These are phyloP conservation scores for Podospora anserina DNA, from an alignment of 495 filamentous ascomycete genomes.

Conservation along the genomic window DNA sequence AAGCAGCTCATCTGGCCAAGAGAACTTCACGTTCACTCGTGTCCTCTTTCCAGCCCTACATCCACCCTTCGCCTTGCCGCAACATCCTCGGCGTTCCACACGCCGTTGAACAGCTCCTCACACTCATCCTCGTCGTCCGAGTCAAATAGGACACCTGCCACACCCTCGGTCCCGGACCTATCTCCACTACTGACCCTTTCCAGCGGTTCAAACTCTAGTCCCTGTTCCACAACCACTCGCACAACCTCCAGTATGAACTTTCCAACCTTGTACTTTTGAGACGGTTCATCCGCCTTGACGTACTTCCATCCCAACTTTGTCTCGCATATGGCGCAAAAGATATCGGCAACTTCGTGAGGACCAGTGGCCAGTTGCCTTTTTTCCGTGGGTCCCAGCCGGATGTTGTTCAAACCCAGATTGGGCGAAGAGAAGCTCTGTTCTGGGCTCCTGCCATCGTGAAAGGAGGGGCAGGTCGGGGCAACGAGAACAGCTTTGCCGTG, in stretches of 20 bases:
- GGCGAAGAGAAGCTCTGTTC: not conserved
- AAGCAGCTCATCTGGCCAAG: no score
- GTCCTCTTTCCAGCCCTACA: slow-evolving; percentile 36
- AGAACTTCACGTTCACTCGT: not conserved
- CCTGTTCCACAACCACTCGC: slow-evolving; percentile 51
- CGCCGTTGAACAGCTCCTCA: slow-evolving; percentile 84
- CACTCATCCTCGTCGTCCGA: slow-evolving; percentile 92
- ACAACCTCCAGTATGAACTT: slow-evolving; percentile 94
- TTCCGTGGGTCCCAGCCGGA: slow-evolving; percentile 52
- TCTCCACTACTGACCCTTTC: not conserved
- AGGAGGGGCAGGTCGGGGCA: slow-evolving; percentile 44
- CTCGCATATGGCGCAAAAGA: slow-evolving; percentile 53
- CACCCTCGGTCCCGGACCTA: slow-evolving; percentile 18
- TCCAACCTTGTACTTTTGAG: slow-evolving; percentile 88
- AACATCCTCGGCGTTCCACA: slow-evolving; percentile 67
- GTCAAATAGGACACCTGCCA: slow-evolving; percentile 67
- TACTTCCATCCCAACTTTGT: slow-evolving; percentile 91
- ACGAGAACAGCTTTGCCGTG: slow-evolving; percentile 91
- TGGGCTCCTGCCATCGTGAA: not conserved
- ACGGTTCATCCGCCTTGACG: slow-evolving; percentile 73
- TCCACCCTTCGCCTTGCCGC: slow-evolving; percentile 62
- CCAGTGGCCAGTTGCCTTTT: slow-evolving; percentile 77
- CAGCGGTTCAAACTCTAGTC: slow-evolving; percentile 2
- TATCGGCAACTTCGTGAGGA: slow-evolving; percentile 61
- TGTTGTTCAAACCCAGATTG: slow-evolving; percentile 40